Conservation (phyloP, 75 land plant species). For the Sequoia sempervirens region DNA sequence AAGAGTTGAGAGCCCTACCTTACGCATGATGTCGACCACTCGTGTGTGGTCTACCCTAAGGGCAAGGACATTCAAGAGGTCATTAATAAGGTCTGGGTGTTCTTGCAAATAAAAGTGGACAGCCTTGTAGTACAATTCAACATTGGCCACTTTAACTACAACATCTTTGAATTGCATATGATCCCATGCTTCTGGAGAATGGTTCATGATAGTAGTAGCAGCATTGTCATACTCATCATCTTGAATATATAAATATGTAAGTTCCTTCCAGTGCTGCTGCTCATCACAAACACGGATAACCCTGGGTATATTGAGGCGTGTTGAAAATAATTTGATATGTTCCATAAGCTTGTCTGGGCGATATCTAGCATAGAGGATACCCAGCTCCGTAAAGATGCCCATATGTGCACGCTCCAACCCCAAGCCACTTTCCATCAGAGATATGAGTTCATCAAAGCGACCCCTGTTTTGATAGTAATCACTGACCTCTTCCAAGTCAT, state of each 20-base stretch:
- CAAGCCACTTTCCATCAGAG: constrained; percentile 97
- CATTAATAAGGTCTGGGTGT: constrained; percentile 94
- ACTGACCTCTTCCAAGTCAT: constrained; percentile 98
- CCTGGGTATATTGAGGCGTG: constrained; percentile 97
- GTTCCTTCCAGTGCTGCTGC: constrained; percentile 98
- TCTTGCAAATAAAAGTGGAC: constrained; percentile 95
- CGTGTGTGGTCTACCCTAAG: constrained; percentile 91
- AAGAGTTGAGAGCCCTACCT: constrained; percentile 36
- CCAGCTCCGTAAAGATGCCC: constrained; percentile 99
- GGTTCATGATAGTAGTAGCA: constrained; percentile 95
- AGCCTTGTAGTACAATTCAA: constrained; percentile 96
- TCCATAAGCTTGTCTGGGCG: constrained; percentile 98
- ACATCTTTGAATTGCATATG: constrained; percentile 99
- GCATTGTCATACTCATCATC: constrained; percentile 99
- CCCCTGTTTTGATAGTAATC: constrained; percentile 96
- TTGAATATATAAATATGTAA: constrained; percentile 92
- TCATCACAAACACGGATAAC: constrained; percentile 97
- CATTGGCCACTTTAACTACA: constrained; percentile 94
- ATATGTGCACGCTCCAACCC: constrained; percentile 98
- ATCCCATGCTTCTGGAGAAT: constrained; percentile 99
- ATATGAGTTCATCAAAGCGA: constrained; percentile 89
- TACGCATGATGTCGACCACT: constrained; percentile 94
- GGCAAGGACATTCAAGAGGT: constrained; percentile 85
- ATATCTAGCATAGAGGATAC: constrained; percentile 90
- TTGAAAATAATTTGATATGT: constrained; percentile 89